These are phyloP conservation scores for Glebionis coronaria DNA, from an alignment of 129 eudicot genomes.

Conservation along the genomic window DNA sequence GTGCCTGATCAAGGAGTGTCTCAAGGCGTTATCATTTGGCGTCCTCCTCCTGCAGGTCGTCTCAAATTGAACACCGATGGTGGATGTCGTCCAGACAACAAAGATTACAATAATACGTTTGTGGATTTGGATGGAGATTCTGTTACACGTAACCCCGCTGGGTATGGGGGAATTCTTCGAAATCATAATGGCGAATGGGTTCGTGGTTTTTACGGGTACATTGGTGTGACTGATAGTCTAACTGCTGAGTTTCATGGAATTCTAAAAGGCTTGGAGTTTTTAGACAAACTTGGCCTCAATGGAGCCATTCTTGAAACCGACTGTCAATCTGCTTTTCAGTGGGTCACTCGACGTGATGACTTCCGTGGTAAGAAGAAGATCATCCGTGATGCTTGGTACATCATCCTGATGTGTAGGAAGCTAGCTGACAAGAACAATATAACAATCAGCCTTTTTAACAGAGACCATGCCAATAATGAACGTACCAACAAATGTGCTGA, in stretches of 20 bases:
- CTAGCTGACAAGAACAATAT: not conserved
- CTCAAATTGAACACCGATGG: constrained; percentile 10
- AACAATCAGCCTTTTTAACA: not conserved
- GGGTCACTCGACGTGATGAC: not conserved
- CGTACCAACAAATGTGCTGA: constrained; percentile 1
- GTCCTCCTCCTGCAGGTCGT: not conserved
- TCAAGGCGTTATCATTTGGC: not conserved
- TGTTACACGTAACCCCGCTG: not conserved
- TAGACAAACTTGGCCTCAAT: not conserved
- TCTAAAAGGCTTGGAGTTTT: not conserved
- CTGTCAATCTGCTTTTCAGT: not conserved
- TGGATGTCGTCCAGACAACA: not conserved
- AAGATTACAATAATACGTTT: not conserved
- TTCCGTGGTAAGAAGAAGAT: not conserved
- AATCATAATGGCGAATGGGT: not conserved
- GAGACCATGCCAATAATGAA: not conserved
- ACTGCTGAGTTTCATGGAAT: constrained; percentile 11
- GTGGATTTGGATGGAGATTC: not conserved
- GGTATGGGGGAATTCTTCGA: constrained; percentile 15
- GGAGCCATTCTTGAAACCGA: constrained; percentile 15
- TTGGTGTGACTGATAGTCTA: not conserved
- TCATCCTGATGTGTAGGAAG: not conserved
- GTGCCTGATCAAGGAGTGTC: too few relatives aligned
- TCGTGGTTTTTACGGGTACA: constrained; percentile 1
- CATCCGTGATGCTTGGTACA: not conserved